Conservation (phyloP, 2,329 filamentous ascomycete genomes). For the Ceratocystis variospora region DNA sequence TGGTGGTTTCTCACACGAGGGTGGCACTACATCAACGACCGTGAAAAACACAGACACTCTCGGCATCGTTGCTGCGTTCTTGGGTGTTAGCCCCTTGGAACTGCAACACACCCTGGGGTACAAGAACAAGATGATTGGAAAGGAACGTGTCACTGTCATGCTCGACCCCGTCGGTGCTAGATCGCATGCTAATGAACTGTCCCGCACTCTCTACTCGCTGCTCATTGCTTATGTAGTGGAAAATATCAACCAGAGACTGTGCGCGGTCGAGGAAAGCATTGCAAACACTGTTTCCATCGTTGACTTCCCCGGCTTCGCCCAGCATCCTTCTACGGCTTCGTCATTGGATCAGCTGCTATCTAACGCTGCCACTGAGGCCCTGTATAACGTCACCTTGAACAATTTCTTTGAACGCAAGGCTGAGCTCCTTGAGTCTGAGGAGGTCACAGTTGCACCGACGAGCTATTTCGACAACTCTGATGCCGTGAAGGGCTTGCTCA, state of each 20-base stretch:
- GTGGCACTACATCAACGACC: slow-evolving; percentile 67
- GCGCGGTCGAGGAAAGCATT: slow-evolving; percentile 73
- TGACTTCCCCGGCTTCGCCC: slow-evolving; percentile 90
- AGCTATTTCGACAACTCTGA: slow-evolving; percentile 98
- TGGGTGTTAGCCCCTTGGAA: slow-evolving; percentile 68
- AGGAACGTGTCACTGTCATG: slow-evolving; percentile 97
- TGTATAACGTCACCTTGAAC: slow-evolving; percentile 87
- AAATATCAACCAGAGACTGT: slow-evolving; percentile 77
- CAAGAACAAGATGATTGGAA: slow-evolving; percentile 91
- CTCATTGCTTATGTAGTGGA: slow-evolving; percentile 91
- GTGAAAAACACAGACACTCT: slow-evolving; percentile 92
- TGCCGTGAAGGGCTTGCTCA: slow-evolving; percentile 79
- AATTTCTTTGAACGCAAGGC: slow-evolving; percentile 94
- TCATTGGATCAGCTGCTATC: slow-evolving; percentile 83
- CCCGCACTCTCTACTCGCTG: slow-evolving; percentile 82
- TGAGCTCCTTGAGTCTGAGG: slow-evolving; percentile 85
- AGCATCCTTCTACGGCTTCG: slow-evolving; percentile 69
- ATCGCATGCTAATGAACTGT: slow-evolving; percentile 84
- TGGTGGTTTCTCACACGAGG: slow-evolving; percentile 91
- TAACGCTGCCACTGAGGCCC: slow-evolving; percentile 81
- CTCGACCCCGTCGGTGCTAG: slow-evolving; percentile 82
- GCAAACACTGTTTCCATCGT: slow-evolving; percentile 90
- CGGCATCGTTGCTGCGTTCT: slow-evolving; percentile 77
- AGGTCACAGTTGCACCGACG: slow-evolving; percentile 76
- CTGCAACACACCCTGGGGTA: slow-evolving; percentile 83